A percentile compares a stretch with the other conserved stretches of the same genome.
These are phyloP conservation scores for Penicillium nucicola DNA, from an alignment of 495 filamentous ascomycete species.

Conservation along the genomic window DNA sequence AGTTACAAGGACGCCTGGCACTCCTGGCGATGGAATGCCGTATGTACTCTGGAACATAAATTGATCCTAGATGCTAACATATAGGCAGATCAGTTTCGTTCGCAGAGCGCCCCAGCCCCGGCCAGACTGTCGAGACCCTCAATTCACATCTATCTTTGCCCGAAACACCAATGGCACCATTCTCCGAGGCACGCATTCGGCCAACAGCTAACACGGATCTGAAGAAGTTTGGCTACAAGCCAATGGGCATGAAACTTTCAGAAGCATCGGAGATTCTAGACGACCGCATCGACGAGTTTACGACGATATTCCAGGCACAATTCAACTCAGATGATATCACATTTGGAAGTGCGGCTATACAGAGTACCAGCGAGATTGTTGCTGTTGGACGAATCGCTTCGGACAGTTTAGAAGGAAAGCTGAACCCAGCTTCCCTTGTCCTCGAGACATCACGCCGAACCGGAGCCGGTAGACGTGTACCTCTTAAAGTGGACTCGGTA, in stretches of 20 bases:
- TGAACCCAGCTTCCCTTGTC: constrained; percentile 79
- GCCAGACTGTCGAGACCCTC: constrained; percentile 75
- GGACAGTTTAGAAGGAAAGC: constrained; percentile 75
- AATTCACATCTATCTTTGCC: constrained; percentile 69
- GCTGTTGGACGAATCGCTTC: constrained; percentile 89
- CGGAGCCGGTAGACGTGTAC: constrained; percentile 76
- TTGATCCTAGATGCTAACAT: constrained; percentile 17
- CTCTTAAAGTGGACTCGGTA: constrained; percentile 69
- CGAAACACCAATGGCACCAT: constrained; percentile 71
- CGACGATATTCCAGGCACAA: constrained; percentile 64
- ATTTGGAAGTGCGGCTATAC: constrained; percentile 81
- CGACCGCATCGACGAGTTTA: constrained; percentile 90
- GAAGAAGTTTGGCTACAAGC: constrained; percentile 86
- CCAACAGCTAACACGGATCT: constrained; percentile 78
- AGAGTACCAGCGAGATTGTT: constrained; percentile 81
- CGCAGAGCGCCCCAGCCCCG: constrained; percentile 67
- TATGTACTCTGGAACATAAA: constrained; percentile 16
- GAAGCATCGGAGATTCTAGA: constrained; percentile 91
- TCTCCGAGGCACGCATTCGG: constrained; percentile 71
- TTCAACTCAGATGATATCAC: constrained; percentile 73
- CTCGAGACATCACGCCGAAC: constrained; percentile 85
- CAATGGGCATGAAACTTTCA: constrained; percentile 88
- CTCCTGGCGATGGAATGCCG: constrained; percentile 23
- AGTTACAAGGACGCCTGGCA: constrained; percentile 24
- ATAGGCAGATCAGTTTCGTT: constrained; percentile 55